A percentile compares a stretch with the other conserved stretches of the same genome.
These are phyloP conservation scores for Nakaseomyces bracarensis DNA, from an alignment of 1,139 yeast genomes.

Conservation along the genomic window DNA sequence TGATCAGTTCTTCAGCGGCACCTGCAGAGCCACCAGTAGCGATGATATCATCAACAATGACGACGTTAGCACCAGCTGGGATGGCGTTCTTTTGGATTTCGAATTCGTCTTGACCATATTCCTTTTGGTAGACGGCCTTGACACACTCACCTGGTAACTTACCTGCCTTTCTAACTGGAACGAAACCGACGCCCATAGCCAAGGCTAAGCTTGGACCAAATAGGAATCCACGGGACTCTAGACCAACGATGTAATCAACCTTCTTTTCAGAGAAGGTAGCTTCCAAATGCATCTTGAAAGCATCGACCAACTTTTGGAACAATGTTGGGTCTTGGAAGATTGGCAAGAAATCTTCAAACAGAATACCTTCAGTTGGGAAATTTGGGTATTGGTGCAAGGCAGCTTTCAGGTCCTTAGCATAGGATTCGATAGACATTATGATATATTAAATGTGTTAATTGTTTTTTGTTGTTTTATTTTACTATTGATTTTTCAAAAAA, in stretches of 20 bases:
- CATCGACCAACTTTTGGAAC: slow-evolving; percentile 72
- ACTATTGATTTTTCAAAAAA: too few species aligned
- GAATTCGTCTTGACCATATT: slow-evolving; percentile 83
- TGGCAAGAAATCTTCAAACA: slow-evolving; percentile 93
- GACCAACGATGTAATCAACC: slow-evolving; percentile 84
- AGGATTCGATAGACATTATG: slow-evolving; percentile 31
- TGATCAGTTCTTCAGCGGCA: slow-evolving; percentile 85
- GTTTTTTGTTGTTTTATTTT: too few species aligned
- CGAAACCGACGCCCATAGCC: slow-evolving; percentile 80
- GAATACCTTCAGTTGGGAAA: slow-evolving; percentile 87
- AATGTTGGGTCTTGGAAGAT: slow-evolving; percentile 75
- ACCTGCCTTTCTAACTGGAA: slow-evolving; percentile 92
- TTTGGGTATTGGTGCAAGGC: slow-evolving; percentile 79
- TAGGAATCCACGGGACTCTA: slow-evolving; percentile 93
- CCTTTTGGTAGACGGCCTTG: slow-evolving; percentile 73
- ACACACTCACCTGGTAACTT: slow-evolving; percentile 83
- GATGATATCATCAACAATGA: slow-evolving; percentile 89
- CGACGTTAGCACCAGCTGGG: slow-evolving; percentile 69
- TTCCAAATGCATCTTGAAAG: slow-evolving; percentile 68
- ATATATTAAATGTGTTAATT: too few species aligned
- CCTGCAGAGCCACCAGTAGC: slow-evolving; percentile 97
- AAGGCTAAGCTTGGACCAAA: slow-evolving; percentile 94
- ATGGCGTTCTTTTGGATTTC: slow-evolving; percentile 83
- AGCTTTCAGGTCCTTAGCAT: slow-evolving; percentile 54
- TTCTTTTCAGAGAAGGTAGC: slow-evolving; percentile 44